A percentile compares a stretch with the other conserved stretches of the same genome.
Conservation (phyloP, 257 asterid genomes). For the Gentiana dahurica region DNA sequence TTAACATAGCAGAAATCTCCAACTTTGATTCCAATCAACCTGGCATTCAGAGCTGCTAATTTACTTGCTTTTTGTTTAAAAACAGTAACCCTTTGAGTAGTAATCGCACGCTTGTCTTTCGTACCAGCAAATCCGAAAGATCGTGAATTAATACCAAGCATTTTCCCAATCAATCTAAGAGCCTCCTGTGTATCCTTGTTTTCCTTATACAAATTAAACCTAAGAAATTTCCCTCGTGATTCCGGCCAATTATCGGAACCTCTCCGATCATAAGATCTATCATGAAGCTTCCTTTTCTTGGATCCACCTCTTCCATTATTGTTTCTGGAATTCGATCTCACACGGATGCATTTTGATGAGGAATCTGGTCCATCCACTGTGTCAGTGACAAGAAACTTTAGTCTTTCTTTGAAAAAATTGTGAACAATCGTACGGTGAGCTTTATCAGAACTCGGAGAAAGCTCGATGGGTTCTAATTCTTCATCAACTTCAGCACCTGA, state of each 20-base stretch:
- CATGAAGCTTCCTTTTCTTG: conserved; percentile 78
- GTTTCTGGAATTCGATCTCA: conserved; percentile 51
- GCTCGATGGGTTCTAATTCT: conserved; percentile 47
- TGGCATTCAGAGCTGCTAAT: conserved; percentile 75
- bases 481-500: conserved; percentile 29
- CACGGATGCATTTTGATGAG: conserved; percentile 78
- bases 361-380: conserved; percentile 78
- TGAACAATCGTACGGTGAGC: conserved; percentile 81
- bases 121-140: conserved; percentile 97
- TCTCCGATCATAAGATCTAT: conserved; percentile 67
- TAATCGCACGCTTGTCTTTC: conserved; percentile 81
- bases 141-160: conserved; percentile 93
- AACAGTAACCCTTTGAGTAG: conserved; percentile 96
- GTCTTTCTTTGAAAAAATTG: conserved; percentile 78
- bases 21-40: conserved; percentile 72
- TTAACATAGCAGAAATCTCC: conserved; percentile 93
- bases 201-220: conserved; percentile 98
- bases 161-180: conserved; percentile 69
- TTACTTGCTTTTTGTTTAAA: conserved; percentile 77
- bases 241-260: conserved; percentile 89
- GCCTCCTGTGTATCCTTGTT: conserved; percentile 98
- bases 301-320: conserved; percentile 44
- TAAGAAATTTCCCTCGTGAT: conserved; percentile 73
- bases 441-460: conserved; percentile 81
- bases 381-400: conserved; percentile 87